Conservation (phyloP, 2,329 filamentous ascomycete species). For the Geoglossum cookeanum region DNA sequence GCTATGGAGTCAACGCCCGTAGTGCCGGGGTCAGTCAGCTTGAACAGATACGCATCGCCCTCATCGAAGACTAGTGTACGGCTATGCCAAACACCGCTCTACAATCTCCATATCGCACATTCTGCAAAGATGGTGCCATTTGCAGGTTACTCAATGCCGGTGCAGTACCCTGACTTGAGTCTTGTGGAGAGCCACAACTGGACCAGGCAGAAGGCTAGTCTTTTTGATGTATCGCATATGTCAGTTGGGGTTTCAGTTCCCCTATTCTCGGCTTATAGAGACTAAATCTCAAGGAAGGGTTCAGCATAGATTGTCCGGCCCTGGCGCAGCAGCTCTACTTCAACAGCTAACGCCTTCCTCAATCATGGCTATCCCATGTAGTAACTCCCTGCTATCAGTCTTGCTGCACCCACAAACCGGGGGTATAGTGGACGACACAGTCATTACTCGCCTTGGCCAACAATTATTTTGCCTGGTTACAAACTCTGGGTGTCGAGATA, state of each 20-base stretch:
- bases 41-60: background rate
- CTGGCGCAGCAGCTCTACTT: constrained; percentile 63
- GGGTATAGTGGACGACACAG: constrained; percentile 86
- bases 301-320: constrained; percentile 68
- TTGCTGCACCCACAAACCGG: constrained; percentile 63
- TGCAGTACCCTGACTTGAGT: constrained; percentile 63
- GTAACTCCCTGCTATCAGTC: constrained; percentile 66
- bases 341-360: constrained; percentile 67
- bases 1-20: background rate
- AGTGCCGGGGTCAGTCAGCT: background rate
- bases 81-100: constrained; percentile 45
- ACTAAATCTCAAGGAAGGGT: constrained; percentile 27
- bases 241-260: constrained; percentile 24
- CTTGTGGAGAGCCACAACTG: constrained; percentile 76
- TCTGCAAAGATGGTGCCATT: constrained; percentile 96
- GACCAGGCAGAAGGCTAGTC: constrained; percentile 68
- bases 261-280: background rate
- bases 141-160: constrained; percentile 79
- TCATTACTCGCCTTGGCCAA: constrained; percentile 61
- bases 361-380: constrained; percentile 40
- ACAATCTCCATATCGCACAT: constrained; percentile 56
- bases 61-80: background rate
- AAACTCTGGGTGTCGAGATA: constrained; percentile 80
- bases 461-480: constrained; percentile 83
- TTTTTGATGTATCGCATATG: constrained; percentile 97